Conservation (phyloP, 345 rosid species). For the Eucalyptus fibrosa region DNA sequence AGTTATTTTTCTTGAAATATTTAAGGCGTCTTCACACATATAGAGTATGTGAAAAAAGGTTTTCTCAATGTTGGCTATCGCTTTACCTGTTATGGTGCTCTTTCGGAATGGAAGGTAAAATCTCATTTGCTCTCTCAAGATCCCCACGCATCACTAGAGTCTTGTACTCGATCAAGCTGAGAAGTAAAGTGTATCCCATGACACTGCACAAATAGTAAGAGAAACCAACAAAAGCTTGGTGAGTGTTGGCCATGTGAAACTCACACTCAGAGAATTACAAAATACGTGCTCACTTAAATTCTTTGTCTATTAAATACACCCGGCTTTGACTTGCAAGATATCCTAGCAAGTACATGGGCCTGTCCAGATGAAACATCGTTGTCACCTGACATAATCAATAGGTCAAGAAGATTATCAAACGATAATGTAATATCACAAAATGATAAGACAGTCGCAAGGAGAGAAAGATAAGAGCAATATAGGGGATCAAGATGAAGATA, state of each 20-base stretch:
- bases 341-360: conserved; percentile 98
- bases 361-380: conserved; percentile 98
- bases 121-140: conserved; percentile 27
- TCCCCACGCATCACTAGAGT: conserved; percentile 54
- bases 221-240: not conserved
- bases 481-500: not conserved
- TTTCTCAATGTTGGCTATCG: not conserved
- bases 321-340: conserved; percentile 97
- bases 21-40: not conserved
- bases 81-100: conserved; percentile 32
- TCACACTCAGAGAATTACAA: not conserved
- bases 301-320: conserved; percentile 93
- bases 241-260: not conserved
- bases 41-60: not conserved
- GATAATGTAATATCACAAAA: not conserved
- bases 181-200: conserved; percentile 43
- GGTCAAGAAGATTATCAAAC: not conserved
- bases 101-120: conserved; percentile 37
- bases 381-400: conserved; percentile 44
- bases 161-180: conserved; percentile 44
- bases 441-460: not conserved
- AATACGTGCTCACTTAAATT: conserved; percentile 69
- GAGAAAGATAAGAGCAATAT: not conserved
- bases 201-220: conserved; percentile 11
- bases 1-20: not conserved